Evolutionary conservation across 2,329 filamentous ascomycete genomes (phyloP).

Genomic region (Zopfia rhizophila): DNA sequence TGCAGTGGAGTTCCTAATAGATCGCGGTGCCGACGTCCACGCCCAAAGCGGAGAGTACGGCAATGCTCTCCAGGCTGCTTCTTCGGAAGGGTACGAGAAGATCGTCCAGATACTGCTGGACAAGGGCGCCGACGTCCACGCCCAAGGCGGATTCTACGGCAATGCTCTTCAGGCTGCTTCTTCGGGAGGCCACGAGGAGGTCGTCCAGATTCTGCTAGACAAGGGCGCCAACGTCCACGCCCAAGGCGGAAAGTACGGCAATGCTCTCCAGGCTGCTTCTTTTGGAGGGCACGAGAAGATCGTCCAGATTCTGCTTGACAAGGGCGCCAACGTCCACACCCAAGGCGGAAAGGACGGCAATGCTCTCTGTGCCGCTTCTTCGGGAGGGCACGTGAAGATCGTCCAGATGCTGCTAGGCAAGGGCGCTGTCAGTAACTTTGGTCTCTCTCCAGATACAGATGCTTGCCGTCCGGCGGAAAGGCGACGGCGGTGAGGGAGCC

Average conservation of each 20-base stretch:
- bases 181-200: conserved; percentile 13
- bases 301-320: conserved; percentile 5
- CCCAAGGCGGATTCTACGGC: conserved; percentile 13
- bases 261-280: conserved; percentile 3
- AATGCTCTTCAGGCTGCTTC: conserved; percentile 19
- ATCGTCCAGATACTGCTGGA: conserved; percentile 5
- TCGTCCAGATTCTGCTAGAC: conserved; percentile 16
- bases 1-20: conserved; percentile 4
- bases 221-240: conserved; percentile 14
- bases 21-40: conserved; percentile 12
- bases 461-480: too few species aligned
- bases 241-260: conserved; percentile 9
- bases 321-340: conserved; percentile 11
- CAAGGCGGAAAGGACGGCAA: conserved; percentile 4
- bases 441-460: too few species aligned
- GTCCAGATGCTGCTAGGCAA: conserved; percentile 1
- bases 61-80: conserved; percentile 10
- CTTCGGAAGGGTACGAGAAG: not conserved
- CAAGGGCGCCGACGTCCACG: conserved; percentile 2
- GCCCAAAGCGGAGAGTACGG: conserved; percentile 4
- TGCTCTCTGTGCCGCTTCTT: conserved; percentile 8
- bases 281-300: not conserved
- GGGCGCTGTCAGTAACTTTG: too few species aligned
- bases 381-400: not conserved
- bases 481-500: too few species aligned